Evolutionary conservation across 2,329 filamentous ascomycete genomes (phyloP).

Genomic region (Ascochyta fabae): DNA sequence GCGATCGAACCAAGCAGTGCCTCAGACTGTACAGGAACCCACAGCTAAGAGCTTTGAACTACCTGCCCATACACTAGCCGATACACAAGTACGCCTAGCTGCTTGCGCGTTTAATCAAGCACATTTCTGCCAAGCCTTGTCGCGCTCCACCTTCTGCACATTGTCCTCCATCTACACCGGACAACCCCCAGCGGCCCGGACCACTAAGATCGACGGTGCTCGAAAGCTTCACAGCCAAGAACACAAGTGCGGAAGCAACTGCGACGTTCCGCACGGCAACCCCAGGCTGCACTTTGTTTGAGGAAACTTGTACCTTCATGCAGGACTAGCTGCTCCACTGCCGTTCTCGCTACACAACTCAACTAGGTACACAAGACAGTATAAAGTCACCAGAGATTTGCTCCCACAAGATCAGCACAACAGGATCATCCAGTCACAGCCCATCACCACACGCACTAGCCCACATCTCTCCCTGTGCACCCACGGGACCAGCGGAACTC

Average conservation of each 20-base stretch:
- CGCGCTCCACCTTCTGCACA: slow-evolving; percentile 19
- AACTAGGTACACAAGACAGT: slow-evolving; percentile 17
- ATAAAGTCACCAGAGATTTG: slow-evolving; percentile 25
- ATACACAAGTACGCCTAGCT: slow-evolving; percentile 28
- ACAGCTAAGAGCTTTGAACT: slow-evolving; percentile 33
- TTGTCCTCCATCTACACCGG: slow-evolving; percentile 25
- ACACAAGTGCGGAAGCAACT: slow-evolving; percentile 28
- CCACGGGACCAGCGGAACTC: slow-evolving; percentile 29
- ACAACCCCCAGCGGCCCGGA: slow-evolving; percentile 23
- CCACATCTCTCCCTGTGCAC: slow-evolving; percentile 25
- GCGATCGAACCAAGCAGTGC: slow-evolving; percentile 26
- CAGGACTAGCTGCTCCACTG: slow-evolving; percentile 18
- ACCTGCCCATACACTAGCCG: slow-evolving; percentile 31
- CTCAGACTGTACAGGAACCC: slow-evolving; percentile 18
- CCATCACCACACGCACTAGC: slow-evolving; percentile 35
- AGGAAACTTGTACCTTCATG: slow-evolving; percentile 16
- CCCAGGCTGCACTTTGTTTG: slow-evolving; percentile 13
- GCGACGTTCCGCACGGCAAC: slow-evolving; percentile 43
- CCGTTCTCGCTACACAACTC: slow-evolving; percentile 12
- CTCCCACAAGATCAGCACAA: slow-evolving; percentile 20
- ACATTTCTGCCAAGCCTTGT: slow-evolving; percentile 25
- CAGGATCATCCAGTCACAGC: slow-evolving; percentile 29
- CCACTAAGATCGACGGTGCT: slow-evolving; percentile 26
- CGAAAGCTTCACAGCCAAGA: slow-evolving; percentile 29
- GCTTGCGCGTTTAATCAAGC: slow-evolving; percentile 31